Percentiles rank a stretch among this genome's conserved stretches.
phyloP scores from a whole-genome alignment of 176 grass and related monocot species.

The Carex pumila region DNA sequence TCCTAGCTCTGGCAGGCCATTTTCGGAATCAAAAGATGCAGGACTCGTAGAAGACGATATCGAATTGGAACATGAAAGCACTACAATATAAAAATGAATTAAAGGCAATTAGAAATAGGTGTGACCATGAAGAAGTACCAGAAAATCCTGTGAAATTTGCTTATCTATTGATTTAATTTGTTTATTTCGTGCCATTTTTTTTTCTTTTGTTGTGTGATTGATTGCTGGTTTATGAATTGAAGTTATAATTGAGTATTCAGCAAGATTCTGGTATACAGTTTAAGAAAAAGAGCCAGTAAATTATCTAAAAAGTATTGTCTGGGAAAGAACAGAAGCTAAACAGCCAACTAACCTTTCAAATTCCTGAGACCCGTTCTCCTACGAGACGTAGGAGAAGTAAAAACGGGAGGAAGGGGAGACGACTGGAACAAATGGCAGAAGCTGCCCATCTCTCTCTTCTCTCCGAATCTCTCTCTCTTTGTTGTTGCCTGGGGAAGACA shows the following conservation, averaged over 20 bases:
- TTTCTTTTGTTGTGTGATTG: neutral
- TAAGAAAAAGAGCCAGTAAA: neutral
- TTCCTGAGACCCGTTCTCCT: neutral
- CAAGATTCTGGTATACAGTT: neutral
- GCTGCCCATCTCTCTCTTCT: neutral
- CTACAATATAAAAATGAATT: neutral
- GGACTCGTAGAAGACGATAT: neutral
- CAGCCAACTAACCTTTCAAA: neutral
- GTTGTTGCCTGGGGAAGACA: neutral
- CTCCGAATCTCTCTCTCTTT: neutral
- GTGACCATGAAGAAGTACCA: neutral
- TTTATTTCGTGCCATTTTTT: neutral
- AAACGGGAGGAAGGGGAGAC: neutral
- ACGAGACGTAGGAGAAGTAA: neutral
- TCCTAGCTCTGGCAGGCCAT: neutral
- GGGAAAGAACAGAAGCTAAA: neutral
- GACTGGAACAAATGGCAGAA: neutral
- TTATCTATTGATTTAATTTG: neutral
- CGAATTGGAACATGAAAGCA: conserved; percentile 3
- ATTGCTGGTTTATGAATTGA: neutral
- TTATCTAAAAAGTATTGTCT: neutral
- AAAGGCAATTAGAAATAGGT: neutral
- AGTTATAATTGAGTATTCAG: neutral
- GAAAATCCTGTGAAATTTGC: neutral
- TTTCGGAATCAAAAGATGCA: conserved; percentile 9